Conservation (phyloP, 1,284 basidiomycete genomes). For the Melampsora larici-populina region DNA sequence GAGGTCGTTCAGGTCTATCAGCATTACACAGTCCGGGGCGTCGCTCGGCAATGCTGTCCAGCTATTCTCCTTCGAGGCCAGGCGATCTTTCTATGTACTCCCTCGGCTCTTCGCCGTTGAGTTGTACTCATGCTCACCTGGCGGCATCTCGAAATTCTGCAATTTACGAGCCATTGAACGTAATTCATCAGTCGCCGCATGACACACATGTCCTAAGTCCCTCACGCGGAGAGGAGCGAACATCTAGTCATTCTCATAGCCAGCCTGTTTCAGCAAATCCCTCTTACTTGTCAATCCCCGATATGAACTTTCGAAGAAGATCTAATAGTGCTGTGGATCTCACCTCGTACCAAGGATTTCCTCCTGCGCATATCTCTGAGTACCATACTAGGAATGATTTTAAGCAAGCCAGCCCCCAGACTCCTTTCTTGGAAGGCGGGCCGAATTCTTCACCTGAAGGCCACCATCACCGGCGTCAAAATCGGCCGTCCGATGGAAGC, state of each 20-base stretch:
- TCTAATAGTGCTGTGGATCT: not conserved
- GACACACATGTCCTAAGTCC: not conserved
- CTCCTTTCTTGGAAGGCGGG: not conserved
- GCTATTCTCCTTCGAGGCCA: not conserved
- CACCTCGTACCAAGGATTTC: not conserved
- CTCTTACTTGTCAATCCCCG: not conserved
- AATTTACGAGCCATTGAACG: not conserved
- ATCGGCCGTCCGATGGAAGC: no score
- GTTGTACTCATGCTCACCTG: not conserved
- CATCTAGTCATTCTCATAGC: not conserved
- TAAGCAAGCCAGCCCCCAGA: not conserved
- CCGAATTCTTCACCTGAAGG: no score
- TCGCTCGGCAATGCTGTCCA: not conserved
- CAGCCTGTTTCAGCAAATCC: not conserved
- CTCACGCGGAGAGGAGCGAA: not conserved
- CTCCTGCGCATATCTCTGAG: no score
- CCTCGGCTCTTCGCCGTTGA: not conserved
- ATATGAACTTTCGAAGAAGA: not conserved
- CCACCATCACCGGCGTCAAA: no score
- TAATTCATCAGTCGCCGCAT: not conserved
- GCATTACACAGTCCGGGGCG: not conserved
- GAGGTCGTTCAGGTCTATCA: not conserved
- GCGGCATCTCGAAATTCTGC: not conserved
- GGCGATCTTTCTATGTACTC: slow-evolving; percentile 38
- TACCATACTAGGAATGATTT: not conserved